Conservation (phyloP, 495 filamentous ascomycete species). For the Penicillium verhagenii region DNA sequence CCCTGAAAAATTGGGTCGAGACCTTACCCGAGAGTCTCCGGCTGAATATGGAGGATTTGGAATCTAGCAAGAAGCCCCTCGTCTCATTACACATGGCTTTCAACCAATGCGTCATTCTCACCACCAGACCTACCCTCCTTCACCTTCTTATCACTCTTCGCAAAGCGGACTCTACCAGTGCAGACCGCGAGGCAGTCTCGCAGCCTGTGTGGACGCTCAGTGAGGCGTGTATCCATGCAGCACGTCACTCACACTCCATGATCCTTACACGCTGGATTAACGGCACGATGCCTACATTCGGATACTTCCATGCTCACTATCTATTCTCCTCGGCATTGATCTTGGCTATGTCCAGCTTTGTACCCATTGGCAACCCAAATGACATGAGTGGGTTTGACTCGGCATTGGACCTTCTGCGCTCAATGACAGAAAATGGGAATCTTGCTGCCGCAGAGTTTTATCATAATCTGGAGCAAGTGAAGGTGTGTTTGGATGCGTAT, state of each 20-base stretch:
- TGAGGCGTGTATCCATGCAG: constrained; percentile 47
- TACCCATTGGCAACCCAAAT: constrained; percentile 36
- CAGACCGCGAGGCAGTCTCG: constrained; percentile 26
- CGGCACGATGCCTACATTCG: constrained; percentile 44
- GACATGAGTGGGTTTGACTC: constrained; percentile 41
- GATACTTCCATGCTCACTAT: constrained; percentile 48
- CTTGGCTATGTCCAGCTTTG: constrained; percentile 44
- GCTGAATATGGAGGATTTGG: constrained; percentile 38
- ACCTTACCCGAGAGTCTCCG: constrained; percentile 41
- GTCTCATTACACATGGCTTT: constrained; percentile 44
- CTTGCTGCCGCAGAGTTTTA: constrained; percentile 43
- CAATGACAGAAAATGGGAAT: constrained; percentile 45
- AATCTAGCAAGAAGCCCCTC: constrained; percentile 38
- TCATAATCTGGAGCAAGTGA: constrained; percentile 37
- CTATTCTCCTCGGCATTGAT: constrained; percentile 44
- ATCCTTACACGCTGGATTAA: constrained; percentile 46
- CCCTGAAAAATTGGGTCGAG: constrained; percentile 46
- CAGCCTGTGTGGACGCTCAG: constrained; percentile 42
- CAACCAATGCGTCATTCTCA: constrained; percentile 44
- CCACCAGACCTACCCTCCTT: constrained; percentile 42
- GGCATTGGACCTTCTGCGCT: constrained; percentile 37
- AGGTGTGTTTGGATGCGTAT: constrained; percentile 33
- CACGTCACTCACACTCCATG: constrained; percentile 42
- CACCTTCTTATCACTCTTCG: constrained; percentile 41
- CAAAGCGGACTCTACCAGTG: constrained; percentile 12